These are phyloP conservation scores for Naganishia cerealis DNA, from an alignment of 1,284 basidiomycete species.

Conservation along the genomic window DNA sequence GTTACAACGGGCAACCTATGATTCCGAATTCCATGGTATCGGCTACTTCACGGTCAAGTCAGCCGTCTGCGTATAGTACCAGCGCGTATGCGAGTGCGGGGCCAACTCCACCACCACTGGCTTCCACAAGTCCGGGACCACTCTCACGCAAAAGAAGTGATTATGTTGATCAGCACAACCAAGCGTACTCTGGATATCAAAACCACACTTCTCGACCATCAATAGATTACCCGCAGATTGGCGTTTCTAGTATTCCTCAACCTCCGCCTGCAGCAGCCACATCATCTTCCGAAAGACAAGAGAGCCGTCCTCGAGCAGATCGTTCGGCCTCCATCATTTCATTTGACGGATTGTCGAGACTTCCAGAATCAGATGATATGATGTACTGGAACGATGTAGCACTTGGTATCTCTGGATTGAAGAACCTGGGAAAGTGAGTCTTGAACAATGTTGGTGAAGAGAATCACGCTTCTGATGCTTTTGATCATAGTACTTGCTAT, in stretches of 20 bases:
- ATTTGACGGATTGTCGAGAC: conserved; percentile 41
- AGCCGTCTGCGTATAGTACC: conserved; percentile 39
- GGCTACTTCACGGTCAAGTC: conserved; percentile 27
- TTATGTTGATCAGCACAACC: conserved; percentile 73
- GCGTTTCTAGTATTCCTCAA: conserved; percentile 63
- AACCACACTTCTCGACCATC: conserved; percentile 39
- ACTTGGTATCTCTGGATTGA: conserved; percentile 80
- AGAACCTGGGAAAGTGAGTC: conserved; percentile 82
- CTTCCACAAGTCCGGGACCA: conserved; percentile 64
- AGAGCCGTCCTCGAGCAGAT: conserved; percentile 59
- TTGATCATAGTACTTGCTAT: conserved; percentile 72
- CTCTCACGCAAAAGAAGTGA: conserved; percentile 73
- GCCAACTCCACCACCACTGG: conserved; percentile 72
- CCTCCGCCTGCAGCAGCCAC: conserved; percentile 74
- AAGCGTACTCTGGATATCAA: conserved; percentile 62
- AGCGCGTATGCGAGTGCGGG: conserved; percentile 52
- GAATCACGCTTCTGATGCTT: too few relatives aligned
- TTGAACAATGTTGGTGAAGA: neutral
- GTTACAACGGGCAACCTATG: conserved; percentile 33
- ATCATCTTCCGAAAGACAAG: conserved; percentile 67
- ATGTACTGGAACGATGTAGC: conserved; percentile 75
- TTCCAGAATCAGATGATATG: conserved; percentile 54
- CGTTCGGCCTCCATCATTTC: conserved; percentile 42
- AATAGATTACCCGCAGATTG: conserved; percentile 77
- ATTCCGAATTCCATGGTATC: conserved; percentile 20